Evolutionary conservation across 495 filamentous ascomycete species (phyloP), one percentile per base, ranked within the genome.

Genomic region (Letharia lupina): DNA sequence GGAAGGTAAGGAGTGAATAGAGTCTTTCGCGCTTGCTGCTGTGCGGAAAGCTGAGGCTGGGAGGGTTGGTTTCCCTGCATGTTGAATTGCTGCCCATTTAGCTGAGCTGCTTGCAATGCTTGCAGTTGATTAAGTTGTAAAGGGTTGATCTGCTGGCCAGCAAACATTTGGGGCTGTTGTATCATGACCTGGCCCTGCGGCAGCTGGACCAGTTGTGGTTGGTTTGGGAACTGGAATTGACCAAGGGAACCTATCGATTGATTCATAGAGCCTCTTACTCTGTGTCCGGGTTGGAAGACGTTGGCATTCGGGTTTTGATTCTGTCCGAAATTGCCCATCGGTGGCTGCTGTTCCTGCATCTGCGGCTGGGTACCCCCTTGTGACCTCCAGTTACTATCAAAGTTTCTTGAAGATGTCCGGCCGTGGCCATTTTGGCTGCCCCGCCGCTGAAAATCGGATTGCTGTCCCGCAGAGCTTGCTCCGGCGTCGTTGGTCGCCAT

Each of bases 1-100:
- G 94, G 95, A 47, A 98, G 83, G 71, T 98, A 98, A 67, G 95
- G 94, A 71, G 94, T 98, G 80, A 98, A 98, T 4, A 98, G 83
- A 7, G 94, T 98, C 82, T 98, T 98, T 70, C 95, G 88, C 82
- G 96, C 92, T 70, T 96, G 92, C 60, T 90, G 86, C 62, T 84
- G 82, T 68, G 79, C 75, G 61, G 78, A 77, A 71, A 84, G 70
- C 72, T 83, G 82, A 18, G 80, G 81, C 45, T 86, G 89, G 31
- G 88, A 87, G 71, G 94, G 89, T 75, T 96, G 91, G 73, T 87
- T 91, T 12, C 82, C 86, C 70, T 87, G 84, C 63, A 90, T 79
- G 67, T 82, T 81, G 69, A 90, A 78, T 65, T 85, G 86, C 73
- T 91, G 89, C 18, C 86, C 89, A 72, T 86, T 89, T 77, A 97